Conservation (phyloP, 31 red algal species). For the Odonthalia washingtoniensis region DNA sequence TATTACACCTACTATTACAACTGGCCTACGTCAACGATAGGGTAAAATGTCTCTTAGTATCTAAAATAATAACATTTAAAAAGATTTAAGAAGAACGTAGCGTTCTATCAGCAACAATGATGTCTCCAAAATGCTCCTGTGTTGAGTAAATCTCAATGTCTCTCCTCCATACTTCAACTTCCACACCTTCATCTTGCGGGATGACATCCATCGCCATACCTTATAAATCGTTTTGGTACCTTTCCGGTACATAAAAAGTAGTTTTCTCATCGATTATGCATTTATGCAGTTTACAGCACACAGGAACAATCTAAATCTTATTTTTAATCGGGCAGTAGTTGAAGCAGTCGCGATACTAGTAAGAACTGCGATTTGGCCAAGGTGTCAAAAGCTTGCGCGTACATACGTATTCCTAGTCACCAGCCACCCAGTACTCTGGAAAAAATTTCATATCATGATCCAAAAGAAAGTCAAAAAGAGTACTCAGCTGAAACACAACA, state of each 20-base stretch:
- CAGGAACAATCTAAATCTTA: neutral
- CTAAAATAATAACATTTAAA: neutral
- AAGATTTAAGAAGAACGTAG: neutral
- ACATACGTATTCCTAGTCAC: conserved; percentile 51
- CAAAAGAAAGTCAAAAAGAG: neutral
- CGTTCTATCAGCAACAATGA: neutral
- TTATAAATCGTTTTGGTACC: neutral
- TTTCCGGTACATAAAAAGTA: neutral
- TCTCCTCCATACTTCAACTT: neutral
- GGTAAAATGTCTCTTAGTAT: neutral
- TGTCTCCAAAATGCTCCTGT: too few species aligned
- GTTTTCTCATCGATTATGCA: conserved; percentile 16
- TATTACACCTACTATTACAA: neutral
- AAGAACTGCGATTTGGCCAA: neutral
- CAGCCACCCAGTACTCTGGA: too few species aligned
- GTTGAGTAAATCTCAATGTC: neutral
- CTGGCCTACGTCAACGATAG: neutral
- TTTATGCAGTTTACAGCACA: too few species aligned
- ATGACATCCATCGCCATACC: neutral
- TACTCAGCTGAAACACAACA: neutral
- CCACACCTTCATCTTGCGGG: too few species aligned
- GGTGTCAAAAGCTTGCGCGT: conserved; percentile 25
- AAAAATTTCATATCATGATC: neutral
- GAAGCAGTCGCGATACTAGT: neutral
- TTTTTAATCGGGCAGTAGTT: conserved; percentile 19